Base-by-base conservation (phyloP, 2,329 filamentous ascomycete species). In the Claviceps digitariae region DNA sequence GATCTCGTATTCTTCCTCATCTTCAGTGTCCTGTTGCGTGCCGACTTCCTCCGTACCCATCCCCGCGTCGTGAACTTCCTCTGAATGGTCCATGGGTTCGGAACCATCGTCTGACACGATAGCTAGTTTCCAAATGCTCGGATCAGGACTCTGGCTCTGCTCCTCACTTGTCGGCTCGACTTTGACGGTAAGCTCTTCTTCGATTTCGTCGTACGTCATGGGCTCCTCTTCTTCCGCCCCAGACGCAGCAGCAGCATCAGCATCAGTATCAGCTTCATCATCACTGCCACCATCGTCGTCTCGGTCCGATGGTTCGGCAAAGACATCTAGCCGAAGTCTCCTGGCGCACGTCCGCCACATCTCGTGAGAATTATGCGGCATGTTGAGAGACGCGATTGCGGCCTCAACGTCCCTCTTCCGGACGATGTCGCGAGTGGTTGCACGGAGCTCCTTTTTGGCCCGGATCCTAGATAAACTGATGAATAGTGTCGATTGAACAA, bases 401-500 rank as follows among this genome's bases (percentile, higher is more conserved):
- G 76, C 74, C 29, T 68, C 62, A 2, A 77, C 76, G 55, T 82
- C 78, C 31, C 69, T 67, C 4, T 55, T 57, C 44, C 65, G 67
- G 2, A 79, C 69, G 5, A 69, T 57, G 4, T 59, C 56, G 17
- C 62, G 63, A 1, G 63, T 64, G 3, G 60, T 60, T 1, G 64
- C 60, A 1, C 58, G 54, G 3, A 64, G 55, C 25, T 67, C 60
- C 20, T 58, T 66, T 58, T 72, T 74, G 4, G 81, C 73, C 51
- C 82, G 76, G 25, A 89, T 68, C 44, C 88, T 76, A 2, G 85
- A 84, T 64, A 79, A 77, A n/a, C 84, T 79, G 54, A 88, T 78
- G 60, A 84, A 86, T 0, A 93, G 69, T 0, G 81, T 73, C 0
- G 85, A 79, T 48, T 86, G 79, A 2, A 93, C 72, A 1, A 95